Percentiles rank a stretch among this genome's conserved stretches.
phyloP scores from a whole-genome alignment of 1,139 yeast species.

The Hemisphaericaspora subhashii region DNA sequence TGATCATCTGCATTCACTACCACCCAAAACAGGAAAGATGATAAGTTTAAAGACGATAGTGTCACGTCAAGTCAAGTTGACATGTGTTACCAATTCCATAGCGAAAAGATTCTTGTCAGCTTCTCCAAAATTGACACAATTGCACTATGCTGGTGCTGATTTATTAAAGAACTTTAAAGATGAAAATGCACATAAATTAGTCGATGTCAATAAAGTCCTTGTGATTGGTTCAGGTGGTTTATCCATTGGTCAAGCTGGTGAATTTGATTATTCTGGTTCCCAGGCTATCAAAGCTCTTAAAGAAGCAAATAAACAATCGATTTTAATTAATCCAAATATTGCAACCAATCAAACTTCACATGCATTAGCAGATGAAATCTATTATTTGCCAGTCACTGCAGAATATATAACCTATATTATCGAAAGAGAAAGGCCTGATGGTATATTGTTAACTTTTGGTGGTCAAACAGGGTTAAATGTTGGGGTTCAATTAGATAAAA shows the following conservation, averaged over 20 bases:
- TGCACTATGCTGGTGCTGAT: conserved; percentile 39
- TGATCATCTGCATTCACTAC: not conserved
- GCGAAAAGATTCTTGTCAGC: conserved; percentile 6
- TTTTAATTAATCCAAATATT: conserved; percentile 92
- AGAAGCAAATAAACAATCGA: conserved; percentile 83
- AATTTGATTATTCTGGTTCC: conserved; percentile 96
- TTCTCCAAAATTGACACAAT: conserved; percentile 7
- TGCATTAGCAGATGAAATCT: conserved; percentile 91
- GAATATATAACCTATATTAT: conserved; percentile 93
- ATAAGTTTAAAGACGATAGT: conserved; percentile 3
- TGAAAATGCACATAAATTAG: conserved; percentile 60
- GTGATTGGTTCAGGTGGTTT: conserved; percentile 98
- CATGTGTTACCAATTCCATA: not conserved
- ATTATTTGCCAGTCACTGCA: conserved; percentile 94
- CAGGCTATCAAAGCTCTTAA: conserved; percentile 95
- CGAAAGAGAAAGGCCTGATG: conserved; percentile 95
- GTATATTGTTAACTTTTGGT: conserved; percentile 91
- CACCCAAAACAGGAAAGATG: too few relatives aligned
- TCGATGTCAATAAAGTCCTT: conserved; percentile 84
- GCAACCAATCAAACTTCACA: conserved; percentile 98
- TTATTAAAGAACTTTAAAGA: conserved; percentile 36
- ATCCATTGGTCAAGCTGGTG: conserved; percentile 99
- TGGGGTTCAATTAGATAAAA: conserved; percentile 89
- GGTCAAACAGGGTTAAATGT: conserved; percentile 98
- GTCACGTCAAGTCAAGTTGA: conserved; percentile 6